Evolutionary conservation across 129 eudicot species (phyloP).

Genomic region (Pittosporum tobira): DNA sequence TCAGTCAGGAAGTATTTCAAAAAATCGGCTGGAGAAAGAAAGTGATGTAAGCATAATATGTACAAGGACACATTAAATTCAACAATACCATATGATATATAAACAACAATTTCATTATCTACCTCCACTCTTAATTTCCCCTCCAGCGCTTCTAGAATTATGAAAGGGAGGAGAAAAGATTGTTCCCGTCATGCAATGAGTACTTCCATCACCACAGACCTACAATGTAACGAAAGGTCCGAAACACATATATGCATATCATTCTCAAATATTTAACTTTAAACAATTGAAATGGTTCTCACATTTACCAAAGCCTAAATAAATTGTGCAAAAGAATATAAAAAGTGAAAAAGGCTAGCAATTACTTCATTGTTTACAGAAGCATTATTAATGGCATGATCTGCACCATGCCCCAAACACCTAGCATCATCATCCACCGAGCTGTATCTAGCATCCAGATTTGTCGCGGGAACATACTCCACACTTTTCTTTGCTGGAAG

Average conservation of each 20-base stretch:
- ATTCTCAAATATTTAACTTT: too few species aligned
- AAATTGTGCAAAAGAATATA: background rate
- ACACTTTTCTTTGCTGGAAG: constrained; percentile 38
- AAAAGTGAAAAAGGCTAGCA: background rate
- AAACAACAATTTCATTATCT: constrained; percentile 14
- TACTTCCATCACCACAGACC: constrained; percentile 37
- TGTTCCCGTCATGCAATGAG: constrained; percentile 40
- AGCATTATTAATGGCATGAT: constrained; percentile 24
- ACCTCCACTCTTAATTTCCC: constrained; percentile 53
- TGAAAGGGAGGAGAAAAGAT: constrained; percentile 93
- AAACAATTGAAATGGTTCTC: background rate
- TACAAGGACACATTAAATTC: background rate
- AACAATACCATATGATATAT: constrained; percentile 3
- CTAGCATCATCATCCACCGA: constrained; percentile 25
- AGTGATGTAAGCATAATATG: background rate
- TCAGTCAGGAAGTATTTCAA: constrained; percentile 23
- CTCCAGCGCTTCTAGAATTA: constrained; percentile 45
- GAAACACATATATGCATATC: background rate
- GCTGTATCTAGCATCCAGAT: constrained; percentile 38
- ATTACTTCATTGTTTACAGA: constrained; percentile 34
- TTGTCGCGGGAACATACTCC: constrained; percentile 36
- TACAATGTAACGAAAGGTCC: constrained; percentile 13
- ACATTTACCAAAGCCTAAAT: background rate
- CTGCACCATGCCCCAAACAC: constrained; percentile 27
- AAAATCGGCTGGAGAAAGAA: constrained; percentile 18